Evolutionary conservation across 352 stramenopile species (phyloP).

Genomic region (Phytophthora pistaciae): DNA sequence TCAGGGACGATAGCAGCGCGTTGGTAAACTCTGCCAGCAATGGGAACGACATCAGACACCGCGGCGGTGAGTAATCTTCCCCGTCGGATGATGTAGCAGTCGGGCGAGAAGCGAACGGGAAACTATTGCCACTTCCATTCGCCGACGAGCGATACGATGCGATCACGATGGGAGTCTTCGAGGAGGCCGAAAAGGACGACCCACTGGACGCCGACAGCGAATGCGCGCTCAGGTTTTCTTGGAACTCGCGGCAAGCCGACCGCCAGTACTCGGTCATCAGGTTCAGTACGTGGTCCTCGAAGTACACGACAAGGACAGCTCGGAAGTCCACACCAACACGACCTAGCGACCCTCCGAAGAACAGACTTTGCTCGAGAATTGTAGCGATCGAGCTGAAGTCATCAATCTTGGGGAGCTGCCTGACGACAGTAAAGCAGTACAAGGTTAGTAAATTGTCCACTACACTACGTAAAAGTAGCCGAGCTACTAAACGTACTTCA

Average conservation of each 20-base stretch:
- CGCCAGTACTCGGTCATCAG: slow-evolving; percentile 73
- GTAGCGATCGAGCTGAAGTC: slow-evolving; percentile 86
- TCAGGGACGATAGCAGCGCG: slow-evolving; percentile 79
- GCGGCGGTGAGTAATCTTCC: slow-evolving; percentile 74
- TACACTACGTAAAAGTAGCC: too few species aligned
- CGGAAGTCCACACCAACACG: slow-evolving; percentile 87
- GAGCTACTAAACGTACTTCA: slow-evolving; percentile 54
- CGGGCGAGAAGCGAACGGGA: slow-evolving; percentile 31
- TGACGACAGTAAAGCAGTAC: slow-evolving; percentile 28
- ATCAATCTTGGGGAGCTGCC: slow-evolving; percentile 86
- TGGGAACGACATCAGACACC: slow-evolving; percentile 89
- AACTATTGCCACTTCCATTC: slow-evolving; percentile 28
- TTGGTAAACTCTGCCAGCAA: slow-evolving; percentile 89
- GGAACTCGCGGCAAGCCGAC: slow-evolving; percentile 66
- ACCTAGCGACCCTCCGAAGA: slow-evolving; percentile 84
- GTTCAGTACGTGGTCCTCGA: slow-evolving; percentile 82
- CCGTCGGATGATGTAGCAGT: slow-evolving; percentile 11
- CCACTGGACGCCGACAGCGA: slow-evolving; percentile 33
- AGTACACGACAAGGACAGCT: slow-evolving; percentile 81
- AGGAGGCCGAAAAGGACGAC: slow-evolving; percentile 33
- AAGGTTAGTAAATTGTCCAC: too few species aligned
- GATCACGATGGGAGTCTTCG: slow-evolving; percentile 76
- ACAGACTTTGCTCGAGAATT: slow-evolving; percentile 86
- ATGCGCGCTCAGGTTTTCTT: slow-evolving; percentile 62
- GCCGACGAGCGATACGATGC: slow-evolving; percentile 68